A percentile compares a stretch with the other conserved stretches of the same genome.
phyloP scores from a whole-genome alignment of 306 rosid species.

The Phaseolus lunatus region DNA sequence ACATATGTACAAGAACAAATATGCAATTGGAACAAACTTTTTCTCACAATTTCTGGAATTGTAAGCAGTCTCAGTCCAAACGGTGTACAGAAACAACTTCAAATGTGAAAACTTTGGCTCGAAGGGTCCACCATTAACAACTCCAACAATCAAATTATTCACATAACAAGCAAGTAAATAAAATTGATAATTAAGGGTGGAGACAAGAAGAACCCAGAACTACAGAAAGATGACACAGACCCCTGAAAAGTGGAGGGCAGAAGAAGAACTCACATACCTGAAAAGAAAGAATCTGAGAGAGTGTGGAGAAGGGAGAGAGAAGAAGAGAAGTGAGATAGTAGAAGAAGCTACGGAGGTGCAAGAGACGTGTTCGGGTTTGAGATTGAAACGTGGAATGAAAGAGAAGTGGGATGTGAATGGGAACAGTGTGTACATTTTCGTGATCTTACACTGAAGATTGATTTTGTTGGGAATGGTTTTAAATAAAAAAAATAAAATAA shows the following conservation, averaged over 20 bases:
- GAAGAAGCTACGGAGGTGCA: conserved; percentile 2
- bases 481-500: too few species aligned
- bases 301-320: not conserved
- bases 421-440: not conserved
- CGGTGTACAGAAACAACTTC: not conserved
- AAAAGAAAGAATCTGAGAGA: conserved; percentile 23
- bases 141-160: conserved; percentile 8
- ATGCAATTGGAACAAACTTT: not conserved
- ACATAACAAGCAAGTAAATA: not conserved
- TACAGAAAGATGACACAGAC: not conserved
- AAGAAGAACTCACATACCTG: conserved; percentile 47
- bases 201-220: not conserved
- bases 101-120: not conserved
- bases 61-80: not conserved
- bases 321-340: not conserved
- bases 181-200: not conserved
- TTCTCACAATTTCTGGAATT: not conserved
- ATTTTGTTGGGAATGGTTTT: too few species aligned
- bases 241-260: conserved; percentile 6
- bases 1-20: not conserved
- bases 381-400: not conserved
- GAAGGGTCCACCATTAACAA: conserved; percentile 26
- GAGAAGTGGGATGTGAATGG: not conserved
- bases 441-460: not conserved
- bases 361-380: conserved; percentile 1